Evolutionary conservation across 2,329 filamentous ascomycete genomes (phyloP).

Genomic region (Scortechinia acanthostroma): DNA sequence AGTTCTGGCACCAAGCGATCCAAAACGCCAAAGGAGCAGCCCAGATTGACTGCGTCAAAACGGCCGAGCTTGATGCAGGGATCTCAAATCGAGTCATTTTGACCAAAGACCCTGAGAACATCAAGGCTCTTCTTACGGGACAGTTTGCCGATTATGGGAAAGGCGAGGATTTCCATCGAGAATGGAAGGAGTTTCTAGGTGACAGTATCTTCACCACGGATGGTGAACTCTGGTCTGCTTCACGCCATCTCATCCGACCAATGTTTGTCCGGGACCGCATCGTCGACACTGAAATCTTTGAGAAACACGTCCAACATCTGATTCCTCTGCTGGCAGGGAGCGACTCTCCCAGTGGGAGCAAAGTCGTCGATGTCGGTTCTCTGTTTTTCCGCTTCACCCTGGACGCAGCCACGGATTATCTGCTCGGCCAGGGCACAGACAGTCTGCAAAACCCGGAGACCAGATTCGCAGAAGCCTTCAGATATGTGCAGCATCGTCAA

Average conservation of each 20-base stretch:
- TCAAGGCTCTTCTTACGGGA: constrained; percentile 82
- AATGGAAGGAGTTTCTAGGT: constrained; percentile 72
- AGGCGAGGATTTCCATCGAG: constrained; percentile 64
- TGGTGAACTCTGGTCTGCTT: constrained; percentile 70
- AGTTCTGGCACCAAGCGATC: constrained; percentile 53
- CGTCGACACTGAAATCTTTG: constrained; percentile 74
- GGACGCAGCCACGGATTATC: constrained; percentile 79
- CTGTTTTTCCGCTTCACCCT: constrained; percentile 81
- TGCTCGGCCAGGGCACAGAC: constrained; percentile 71
- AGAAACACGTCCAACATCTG: constrained; percentile 70
- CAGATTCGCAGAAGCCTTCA: neutral
- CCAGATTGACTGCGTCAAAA: constrained; percentile 43
- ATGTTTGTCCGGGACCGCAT: constrained; percentile 83
- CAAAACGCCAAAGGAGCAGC: constrained; percentile 34
- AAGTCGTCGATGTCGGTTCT: constrained; percentile 63
- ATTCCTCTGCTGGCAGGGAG: constrained; percentile 59
- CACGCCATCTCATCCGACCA: constrained; percentile 74
- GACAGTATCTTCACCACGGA: constrained; percentile 78
- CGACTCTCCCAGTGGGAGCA: constrained; percentile 49
- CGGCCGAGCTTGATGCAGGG: constrained; percentile 23
- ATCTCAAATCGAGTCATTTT: constrained; percentile 47
- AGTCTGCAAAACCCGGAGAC: constrained; percentile 31
- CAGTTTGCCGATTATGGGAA: constrained; percentile 85
- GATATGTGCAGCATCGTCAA: constrained; percentile 14
- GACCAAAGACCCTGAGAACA: constrained; percentile 79